Evolutionary conservation across 2,329 filamentous ascomycete genomes (phyloP).

Genomic region (Didymella pomorum): DNA sequence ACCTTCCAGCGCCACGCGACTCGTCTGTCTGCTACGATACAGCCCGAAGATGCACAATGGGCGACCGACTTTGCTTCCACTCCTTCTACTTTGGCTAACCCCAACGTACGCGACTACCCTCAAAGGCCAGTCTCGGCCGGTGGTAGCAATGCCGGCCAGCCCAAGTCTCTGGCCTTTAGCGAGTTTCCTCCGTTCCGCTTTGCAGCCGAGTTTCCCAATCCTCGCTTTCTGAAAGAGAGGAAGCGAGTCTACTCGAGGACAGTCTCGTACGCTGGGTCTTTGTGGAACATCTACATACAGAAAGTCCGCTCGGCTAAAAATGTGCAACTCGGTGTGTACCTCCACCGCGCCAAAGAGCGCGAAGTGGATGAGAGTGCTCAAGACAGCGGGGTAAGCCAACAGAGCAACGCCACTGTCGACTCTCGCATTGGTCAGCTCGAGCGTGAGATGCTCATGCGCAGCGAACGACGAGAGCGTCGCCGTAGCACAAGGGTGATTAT

Average conservation of each 20-base stretch:
- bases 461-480: constrained; percentile 46
- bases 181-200: constrained; percentile 67
- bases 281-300: constrained; percentile 71
- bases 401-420: constrained; percentile 57
- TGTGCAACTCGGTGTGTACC: constrained; percentile 66
- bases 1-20: constrained; percentile 56
- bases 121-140: constrained; percentile 47
- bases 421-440: constrained; percentile 63
- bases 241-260: constrained; percentile 67
- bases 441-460: constrained; percentile 60
- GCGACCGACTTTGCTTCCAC: constrained; percentile 62
- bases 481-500: constrained; percentile 34
- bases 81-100: constrained; percentile 51
- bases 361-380: constrained; percentile 57
- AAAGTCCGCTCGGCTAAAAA: constrained; percentile 64
- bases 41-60: constrained; percentile 65
- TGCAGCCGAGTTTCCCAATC: constrained; percentile 65
- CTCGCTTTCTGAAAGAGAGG: constrained; percentile 64
- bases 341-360: constrained; percentile 66
- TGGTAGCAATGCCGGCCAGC: constrained; percentile 46
- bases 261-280: constrained; percentile 65
- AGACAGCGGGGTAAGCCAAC: constrained; percentile 49
- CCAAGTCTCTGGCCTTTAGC: constrained; percentile 58
- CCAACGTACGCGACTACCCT: constrained; percentile 42
- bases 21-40: constrained; percentile 60